phyloP scores from a whole-genome alignment of 345 rosid genomes.

The Balakata baccata region DNA sequence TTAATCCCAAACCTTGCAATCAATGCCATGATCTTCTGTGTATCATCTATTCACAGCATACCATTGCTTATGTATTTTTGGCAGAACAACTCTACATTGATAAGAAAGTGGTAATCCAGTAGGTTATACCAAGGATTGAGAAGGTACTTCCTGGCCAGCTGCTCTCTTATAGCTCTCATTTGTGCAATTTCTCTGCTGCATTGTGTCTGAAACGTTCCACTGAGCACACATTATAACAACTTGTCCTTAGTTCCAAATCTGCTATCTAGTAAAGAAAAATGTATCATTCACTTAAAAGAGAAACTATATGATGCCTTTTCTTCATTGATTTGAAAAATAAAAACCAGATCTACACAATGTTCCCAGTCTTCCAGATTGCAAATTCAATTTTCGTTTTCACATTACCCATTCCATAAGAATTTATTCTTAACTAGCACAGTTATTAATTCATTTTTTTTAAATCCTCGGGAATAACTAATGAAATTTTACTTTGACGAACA shows the following conservation, averaged over 20 bases:
- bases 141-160: not conserved
- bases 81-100: not conserved
- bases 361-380: conserved; percentile 1
- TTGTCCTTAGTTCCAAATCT: not conserved
- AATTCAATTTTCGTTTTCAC: not conserved
- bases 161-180: not conserved
- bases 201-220: not conserved
- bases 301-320: not conserved
- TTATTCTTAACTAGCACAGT: too few relatives aligned
- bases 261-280: not conserved
- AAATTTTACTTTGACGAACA: not conserved
- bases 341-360: not conserved
- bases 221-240: not conserved
- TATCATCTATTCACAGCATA: not conserved
- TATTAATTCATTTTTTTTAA: too few relatives aligned
- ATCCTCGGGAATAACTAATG: too few relatives aligned
- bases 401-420: not conserved
- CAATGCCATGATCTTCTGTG: conserved; percentile 8
- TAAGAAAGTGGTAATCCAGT: not conserved
- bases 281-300: not conserved
- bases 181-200: not conserved
- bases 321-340: not conserved
- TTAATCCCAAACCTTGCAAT: not conserved
- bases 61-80: conserved; percentile 7
- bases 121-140: not conserved